phyloP scores from a whole-genome alignment of 1,139 yeast genomes.

The Arxiozyma slooffiae region DNA sequence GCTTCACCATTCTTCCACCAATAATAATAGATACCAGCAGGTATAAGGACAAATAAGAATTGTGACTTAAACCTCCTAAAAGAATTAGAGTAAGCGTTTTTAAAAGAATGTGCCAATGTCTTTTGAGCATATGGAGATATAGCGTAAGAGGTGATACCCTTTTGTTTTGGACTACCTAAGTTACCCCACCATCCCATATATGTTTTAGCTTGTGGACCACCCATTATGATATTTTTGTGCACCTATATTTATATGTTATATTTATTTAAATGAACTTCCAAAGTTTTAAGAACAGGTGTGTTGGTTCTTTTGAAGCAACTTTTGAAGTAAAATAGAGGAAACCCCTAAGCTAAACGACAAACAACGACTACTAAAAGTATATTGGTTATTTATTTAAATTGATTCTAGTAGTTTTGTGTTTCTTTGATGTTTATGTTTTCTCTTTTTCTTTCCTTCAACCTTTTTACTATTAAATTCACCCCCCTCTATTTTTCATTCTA shows the following conservation, averaged over 20 bases:
- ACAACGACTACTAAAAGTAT: too few relatives aligned
- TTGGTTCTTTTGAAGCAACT: background rate
- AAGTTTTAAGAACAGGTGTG: background rate
- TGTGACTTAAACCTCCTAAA: constrained; percentile 92
- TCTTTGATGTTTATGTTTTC: too few relatives aligned
- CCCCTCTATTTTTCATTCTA: too few relatives aligned
- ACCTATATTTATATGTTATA: background rate
- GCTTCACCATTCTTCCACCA: constrained; percentile 83
- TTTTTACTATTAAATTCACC: too few relatives aligned
- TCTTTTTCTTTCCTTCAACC: too few relatives aligned
- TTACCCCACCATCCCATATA: constrained; percentile 98
- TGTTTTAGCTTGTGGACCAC: constrained; percentile 65
- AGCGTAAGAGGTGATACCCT: constrained; percentile 73
- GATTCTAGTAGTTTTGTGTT: too few relatives aligned
- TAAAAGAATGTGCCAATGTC: constrained; percentile 79
- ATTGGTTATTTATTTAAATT: too few relatives aligned
- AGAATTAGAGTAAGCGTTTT: constrained; percentile 84
- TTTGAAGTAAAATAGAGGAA: background rate
- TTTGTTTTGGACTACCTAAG: constrained; percentile 79
- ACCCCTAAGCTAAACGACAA: background rate
- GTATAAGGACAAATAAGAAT: constrained; percentile 66
- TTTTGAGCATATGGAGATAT: constrained; percentile 91
- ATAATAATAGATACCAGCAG: constrained; percentile 73
- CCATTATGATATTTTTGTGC: constrained; percentile 26
- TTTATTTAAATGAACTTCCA: background rate